Conservation (phyloP, 768 basidiomycete species). For the Boletus coccyginus region DNA sequence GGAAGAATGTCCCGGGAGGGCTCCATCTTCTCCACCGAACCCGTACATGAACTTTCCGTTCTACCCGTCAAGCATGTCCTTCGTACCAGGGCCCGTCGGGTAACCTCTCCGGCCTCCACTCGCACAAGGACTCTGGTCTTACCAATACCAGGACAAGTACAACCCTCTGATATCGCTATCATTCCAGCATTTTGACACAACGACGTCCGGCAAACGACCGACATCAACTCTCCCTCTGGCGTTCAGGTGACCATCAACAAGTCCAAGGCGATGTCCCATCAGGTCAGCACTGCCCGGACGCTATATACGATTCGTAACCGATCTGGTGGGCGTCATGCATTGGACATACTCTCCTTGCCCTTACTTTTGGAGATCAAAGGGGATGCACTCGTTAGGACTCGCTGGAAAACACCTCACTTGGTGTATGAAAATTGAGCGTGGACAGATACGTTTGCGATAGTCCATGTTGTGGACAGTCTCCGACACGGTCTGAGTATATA, state of each 20-base stretch:
- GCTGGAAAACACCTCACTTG: conserved; percentile 57
- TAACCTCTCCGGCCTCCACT: conserved; percentile 84
- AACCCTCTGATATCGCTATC: neutral
- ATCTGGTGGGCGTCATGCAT: conserved; percentile 67
- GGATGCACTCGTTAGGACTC: conserved; percentile 90
- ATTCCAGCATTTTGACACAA: neutral
- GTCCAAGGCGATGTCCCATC: conserved; percentile 50
- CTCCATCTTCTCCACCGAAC: conserved; percentile 83
- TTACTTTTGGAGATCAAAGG: neutral
- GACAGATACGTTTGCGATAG: conserved; percentile 83
- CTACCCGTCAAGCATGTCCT: conserved; percentile 3
- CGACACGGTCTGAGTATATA: too few species aligned
- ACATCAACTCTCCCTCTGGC: conserved; percentile 51
- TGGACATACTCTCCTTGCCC: conserved; percentile 35
- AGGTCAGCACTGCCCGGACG: conserved; percentile 48
- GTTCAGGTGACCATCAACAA: conserved; percentile 67
- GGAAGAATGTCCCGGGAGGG: conserved; percentile 67
- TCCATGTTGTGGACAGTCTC: conserved; percentile 21
- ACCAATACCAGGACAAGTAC: conserved; percentile 72
- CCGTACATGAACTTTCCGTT: conserved; percentile 45
- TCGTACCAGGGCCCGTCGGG: conserved; percentile 62
- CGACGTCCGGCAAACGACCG: conserved; percentile 53
- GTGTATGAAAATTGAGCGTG: conserved; percentile 86
- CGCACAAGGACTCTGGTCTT: conserved; percentile 89
- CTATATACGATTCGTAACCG: conserved; percentile 59